Evolutionary conservation across 768 basidiomycete species (phyloP).

Genomic region (Crucibulum laeve): DNA sequence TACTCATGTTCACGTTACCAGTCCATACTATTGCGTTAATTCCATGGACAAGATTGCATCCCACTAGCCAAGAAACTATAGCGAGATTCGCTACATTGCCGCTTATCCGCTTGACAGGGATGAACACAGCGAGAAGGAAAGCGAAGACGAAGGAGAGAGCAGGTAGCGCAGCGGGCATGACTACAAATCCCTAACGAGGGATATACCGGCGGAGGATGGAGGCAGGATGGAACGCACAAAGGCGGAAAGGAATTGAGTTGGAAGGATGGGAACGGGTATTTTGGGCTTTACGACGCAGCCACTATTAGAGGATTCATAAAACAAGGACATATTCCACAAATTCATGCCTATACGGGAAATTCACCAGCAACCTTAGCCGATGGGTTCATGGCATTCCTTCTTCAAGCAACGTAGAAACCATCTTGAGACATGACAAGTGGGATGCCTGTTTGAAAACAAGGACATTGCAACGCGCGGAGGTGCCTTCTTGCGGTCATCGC

Average conservation of each 20-base stretch:
- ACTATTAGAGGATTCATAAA: constrained; percentile 22
- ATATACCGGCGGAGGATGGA: neutral
- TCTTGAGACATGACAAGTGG: constrained; percentile 14
- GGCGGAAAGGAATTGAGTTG: neutral
- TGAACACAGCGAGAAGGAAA: constrained; percentile 32
- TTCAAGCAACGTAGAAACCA: constrained; percentile 6
- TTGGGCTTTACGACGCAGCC: neutral
- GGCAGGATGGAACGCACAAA: neutral
- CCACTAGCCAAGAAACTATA: constrained; percentile 47
- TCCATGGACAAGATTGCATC: constrained; percentile 44
- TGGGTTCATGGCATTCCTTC: too few relatives aligned
- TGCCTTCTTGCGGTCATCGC: too few relatives aligned
- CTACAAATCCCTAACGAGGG: neutral
- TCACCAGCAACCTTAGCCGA: too few relatives aligned
- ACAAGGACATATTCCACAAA: constrained; percentile 17
- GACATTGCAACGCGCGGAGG: too few relatives aligned
- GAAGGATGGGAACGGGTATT: neutral
- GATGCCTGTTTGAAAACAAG: constrained; percentile 22
- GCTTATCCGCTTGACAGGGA: constrained; percentile 40
- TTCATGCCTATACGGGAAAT: neutral
- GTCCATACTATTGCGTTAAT: constrained; percentile 63
- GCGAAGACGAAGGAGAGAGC: constrained; percentile 41
- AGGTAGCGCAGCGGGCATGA: constrained; percentile 32
- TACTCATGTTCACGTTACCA: constrained; percentile 37
- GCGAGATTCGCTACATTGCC: constrained; percentile 42